Percentiles rank a stretch among this genome's conserved stretches.
Conservation (phyloP, 1,284 basidiomycete species). For the Agroathelia rolfsii region DNA sequence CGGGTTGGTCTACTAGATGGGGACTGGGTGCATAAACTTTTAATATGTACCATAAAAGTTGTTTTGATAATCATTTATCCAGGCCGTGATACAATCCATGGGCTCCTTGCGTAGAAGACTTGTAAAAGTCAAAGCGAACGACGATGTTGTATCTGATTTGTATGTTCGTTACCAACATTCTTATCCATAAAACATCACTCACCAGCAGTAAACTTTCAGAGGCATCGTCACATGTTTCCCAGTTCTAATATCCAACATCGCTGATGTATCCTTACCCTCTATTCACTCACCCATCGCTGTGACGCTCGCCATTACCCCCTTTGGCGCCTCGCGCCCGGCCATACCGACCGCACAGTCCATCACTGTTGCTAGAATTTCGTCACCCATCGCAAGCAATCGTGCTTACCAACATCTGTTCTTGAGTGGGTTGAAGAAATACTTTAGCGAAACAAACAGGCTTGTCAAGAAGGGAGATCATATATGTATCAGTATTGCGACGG, state of each 20-base stretch:
- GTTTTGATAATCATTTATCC: slow-evolving; percentile 10
- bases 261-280: slow-evolving; percentile 15
- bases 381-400: slow-evolving; percentile 68
- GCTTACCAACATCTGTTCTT: slow-evolving; percentile 67
- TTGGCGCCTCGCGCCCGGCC: slow-evolving; percentile 43
- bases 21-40: slow-evolving; percentile 73
- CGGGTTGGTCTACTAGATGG: slow-evolving; percentile 72
- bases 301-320: slow-evolving; percentile 46
- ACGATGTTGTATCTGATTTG: slow-evolving; percentile 27
- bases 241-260: slow-evolving; percentile 47
- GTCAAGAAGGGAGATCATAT: slow-evolving; percentile 80
- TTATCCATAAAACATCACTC: slow-evolving; percentile 2
- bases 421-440: slow-evolving; percentile 58
- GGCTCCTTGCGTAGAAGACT: slow-evolving; percentile 30
- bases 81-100: slow-evolving; percentile 19
- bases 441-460: slow-evolving; percentile 48
- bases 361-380: slow-evolving; percentile 78
- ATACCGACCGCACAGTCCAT: slow-evolving; percentile 68
- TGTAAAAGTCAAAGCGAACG: slow-evolving; percentile 47
- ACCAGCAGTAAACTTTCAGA: slow-evolving; percentile 18
- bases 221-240: slow-evolving; percentile 39
- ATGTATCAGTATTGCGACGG: slow-evolving; percentile 57
- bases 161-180: too few species aligned
- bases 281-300: slow-evolving; percentile 20
- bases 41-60: slow-evolving; percentile 3